Evolutionary conservation across 2,329 filamentous ascomycete species (phyloP), one percentile per base, ranked within the genome.

Genomic region (Stachybotrys chlorohalonatus): DNA sequence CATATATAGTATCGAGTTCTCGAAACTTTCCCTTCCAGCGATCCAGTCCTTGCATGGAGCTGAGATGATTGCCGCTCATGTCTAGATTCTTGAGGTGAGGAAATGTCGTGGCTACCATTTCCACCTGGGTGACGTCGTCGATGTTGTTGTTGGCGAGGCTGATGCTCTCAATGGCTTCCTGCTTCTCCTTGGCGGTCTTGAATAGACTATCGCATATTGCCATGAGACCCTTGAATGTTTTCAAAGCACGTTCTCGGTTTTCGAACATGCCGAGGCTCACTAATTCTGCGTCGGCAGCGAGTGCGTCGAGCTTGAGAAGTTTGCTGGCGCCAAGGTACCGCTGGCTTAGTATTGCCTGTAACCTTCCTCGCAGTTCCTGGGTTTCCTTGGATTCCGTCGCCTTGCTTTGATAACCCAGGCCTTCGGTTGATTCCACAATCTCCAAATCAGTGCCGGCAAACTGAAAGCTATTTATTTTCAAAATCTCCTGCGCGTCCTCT

Each of bases 151-250:
- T 83, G 16, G 87, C 85, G 11, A 99, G 80, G 45, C 86, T 89
- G 63, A 97, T 86, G 65, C 90, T 93, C 59, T 86, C 76, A 51
- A 99, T 86, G 5, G 87, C 86, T 50, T 91, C 86, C 52, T 84
- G 81, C 68, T 92, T 92, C 52, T 87, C 85, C 57, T 86, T 77
- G 11, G 80, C 67, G 2, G 81, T 85, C 60, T 86, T 85, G 74
- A 96, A 95, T 16, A 87, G 80, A 57, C 83, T 75, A 53, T 95
- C 85, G 67, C 89, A 91, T 50, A 96, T 85, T 56, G 83, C 84
- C 89, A 97, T 95, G 58, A 97, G 78, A 1, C 89, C 93, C 53
- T 89, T 89, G 73, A 97, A 96, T 58, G 96, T 89, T 69, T 96
- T 99, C 59, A 87, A 82, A 49, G 88, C 84, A 1, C 85, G 85